Evolutionary conservation across 768 basidiomycete genomes (phyloP).

Genomic region (Hygrocybe coccinea): DNA sequence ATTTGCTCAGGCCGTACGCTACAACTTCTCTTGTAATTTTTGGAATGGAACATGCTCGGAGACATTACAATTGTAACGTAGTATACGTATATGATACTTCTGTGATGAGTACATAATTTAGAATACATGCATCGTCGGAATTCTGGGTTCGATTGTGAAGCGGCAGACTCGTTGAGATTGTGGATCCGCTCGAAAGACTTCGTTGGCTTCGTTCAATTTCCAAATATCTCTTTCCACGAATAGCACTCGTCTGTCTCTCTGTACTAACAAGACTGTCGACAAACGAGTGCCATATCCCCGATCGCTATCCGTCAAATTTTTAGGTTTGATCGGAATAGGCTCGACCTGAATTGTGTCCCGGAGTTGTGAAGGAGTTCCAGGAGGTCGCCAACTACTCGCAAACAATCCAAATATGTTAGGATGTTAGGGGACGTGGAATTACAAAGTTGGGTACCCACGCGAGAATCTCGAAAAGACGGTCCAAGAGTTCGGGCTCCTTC

Average conservation of each 20-base stretch:
- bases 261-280: constrained; percentile 66
- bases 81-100: neutral
- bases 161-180: constrained; percentile 47
- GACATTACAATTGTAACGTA: neutral
- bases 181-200: constrained; percentile 34
- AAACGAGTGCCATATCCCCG: constrained; percentile 54
- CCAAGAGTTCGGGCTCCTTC: constrained; percentile 50
- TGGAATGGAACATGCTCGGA: neutral
- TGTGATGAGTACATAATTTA: neutral
- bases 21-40: neutral
- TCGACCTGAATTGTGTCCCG: constrained; percentile 59
- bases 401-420: constrained; percentile 26
- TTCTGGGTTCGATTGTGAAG: constrained; percentile 33
- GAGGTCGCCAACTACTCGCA: constrained; percentile 42
- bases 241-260: constrained; percentile 51
- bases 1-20: neutral
- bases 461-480: constrained; percentile 60
- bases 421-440: constrained; percentile 14
- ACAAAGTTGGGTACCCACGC: constrained; percentile 48
- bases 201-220: constrained; percentile 40
- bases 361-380: constrained; percentile 48
- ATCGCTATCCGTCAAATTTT: constrained; percentile 16
- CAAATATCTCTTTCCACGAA: constrained; percentile 75
- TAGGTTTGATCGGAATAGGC: constrained; percentile 42
- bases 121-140: neutral